Evolutionary conservation across 345 rosid genomes (phyloP), one percentile per base, ranked within the genome.

Genomic region (Lumnitzera littorea): DNA sequence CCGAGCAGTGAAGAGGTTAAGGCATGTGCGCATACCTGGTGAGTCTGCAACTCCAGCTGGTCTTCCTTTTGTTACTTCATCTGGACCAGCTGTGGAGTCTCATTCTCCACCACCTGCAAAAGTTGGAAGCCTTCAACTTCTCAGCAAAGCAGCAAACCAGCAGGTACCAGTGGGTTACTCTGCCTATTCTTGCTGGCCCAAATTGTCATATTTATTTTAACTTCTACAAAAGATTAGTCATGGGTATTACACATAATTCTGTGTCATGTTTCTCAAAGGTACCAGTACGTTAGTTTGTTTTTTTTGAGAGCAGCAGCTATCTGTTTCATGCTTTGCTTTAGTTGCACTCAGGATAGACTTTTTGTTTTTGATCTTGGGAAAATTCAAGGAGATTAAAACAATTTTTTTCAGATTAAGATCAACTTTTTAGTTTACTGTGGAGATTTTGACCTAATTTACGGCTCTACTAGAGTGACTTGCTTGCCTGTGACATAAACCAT

Each of bases 1-100:
- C 63, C 73, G 82, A 46, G 80, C 91, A 5, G 91, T 89, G 53
- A 84, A 85, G 73, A 66, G 84, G 43, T 72, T 90, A 50, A 78
- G 89, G 65, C 84, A 78, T 70, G 71, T 83, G 2, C 72, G 84
- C 13, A 62, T 61, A 65, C 86, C 83, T 0, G 89, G 81, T 3
- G 96, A 90, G 50, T 78, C 80, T 13, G 58, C 69, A 11, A 65
- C 77, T 50, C 56, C 67, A 3, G 55, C 72, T 20, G 66, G 68
- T 24, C 62, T 70, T 15, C 56, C 74, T 12, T 29, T 62, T 7
- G 64, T 67, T 50, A 31, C 80, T 56, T 75, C 68, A 43, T 70
- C 65, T 25, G 74, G 62, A 29, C 69, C 74, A 13, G 68, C 66
- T 12, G 58, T 53, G 27, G 88, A 82, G 54, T 73, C 80, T 55